These are phyloP conservation scores for Rhododendron vialii DNA, from an alignment of 148 eudicot species.

Conservation along the genomic window DNA sequence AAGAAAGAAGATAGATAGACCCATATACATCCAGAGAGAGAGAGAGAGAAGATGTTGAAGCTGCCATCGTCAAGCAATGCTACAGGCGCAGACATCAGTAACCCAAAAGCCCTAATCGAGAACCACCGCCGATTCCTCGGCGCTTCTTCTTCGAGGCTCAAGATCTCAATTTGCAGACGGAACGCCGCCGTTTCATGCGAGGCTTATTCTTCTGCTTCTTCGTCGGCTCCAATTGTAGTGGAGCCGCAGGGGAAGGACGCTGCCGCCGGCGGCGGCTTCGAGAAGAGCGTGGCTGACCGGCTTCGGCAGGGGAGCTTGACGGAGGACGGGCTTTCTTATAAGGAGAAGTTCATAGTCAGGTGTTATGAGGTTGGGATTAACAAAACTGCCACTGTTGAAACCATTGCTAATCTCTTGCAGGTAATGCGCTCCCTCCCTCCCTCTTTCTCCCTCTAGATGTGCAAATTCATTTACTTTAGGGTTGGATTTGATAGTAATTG, in stretches of 20 bases:
- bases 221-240: conserved; percentile 16
- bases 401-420: conserved; percentile 93
- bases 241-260: neutral
- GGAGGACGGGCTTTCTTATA: conserved; percentile 72
- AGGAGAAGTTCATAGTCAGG: conserved; percentile 80
- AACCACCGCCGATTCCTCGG: conserved; percentile 26
- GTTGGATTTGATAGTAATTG: neutral
- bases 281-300: conserved; percentile 42
- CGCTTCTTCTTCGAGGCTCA: conserved; percentile 18
- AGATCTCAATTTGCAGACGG: conserved; percentile 7
- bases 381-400: conserved; percentile 91
- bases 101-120: conserved; percentile 26
- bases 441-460: neutral
- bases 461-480: neutral
- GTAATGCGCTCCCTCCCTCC: conserved; percentile 16
- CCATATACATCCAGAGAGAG: neutral
- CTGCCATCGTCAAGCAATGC: conserved; percentile 30
- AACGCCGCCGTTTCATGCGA: conserved; percentile 12
- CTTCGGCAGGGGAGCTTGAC: conserved; percentile 67
- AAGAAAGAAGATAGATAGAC: neutral
- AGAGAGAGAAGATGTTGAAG: conserved; percentile 16
- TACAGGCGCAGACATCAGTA: neutral
- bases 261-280: neutral
- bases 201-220: neutral
- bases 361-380: conserved; percentile 92